A percentile compares a stretch with the other conserved stretches of the same genome.
Evolutionary conservation across 2,329 filamentous ascomycete genomes (phyloP).

Genomic region (Colletotrichum neosansevieriae): DNA sequence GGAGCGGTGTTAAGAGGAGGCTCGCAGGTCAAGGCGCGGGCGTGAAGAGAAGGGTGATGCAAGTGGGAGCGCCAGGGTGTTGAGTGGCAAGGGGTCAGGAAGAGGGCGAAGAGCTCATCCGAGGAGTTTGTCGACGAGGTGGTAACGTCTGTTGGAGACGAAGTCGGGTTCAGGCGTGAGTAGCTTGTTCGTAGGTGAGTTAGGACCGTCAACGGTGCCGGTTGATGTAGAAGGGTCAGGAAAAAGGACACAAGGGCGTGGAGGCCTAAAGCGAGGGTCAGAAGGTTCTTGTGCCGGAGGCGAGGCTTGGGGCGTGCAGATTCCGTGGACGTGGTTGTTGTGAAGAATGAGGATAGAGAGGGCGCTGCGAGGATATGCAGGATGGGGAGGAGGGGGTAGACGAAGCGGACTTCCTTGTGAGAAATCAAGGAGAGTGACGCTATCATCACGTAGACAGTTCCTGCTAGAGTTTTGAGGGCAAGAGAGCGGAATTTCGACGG

Average conservation of each 20-base stretch:
- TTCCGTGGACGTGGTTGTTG: slow-evolving; percentile 48
- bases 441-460: slow-evolving; percentile 70
- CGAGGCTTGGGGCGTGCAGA: slow-evolving; percentile 45
- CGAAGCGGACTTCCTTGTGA: slow-evolving; percentile 98
- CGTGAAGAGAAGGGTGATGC: slow-evolving; percentile 78
- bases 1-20: slow-evolving; percentile 80
- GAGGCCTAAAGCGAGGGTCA: slow-evolving; percentile 68
- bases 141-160: slow-evolving; percentile 45
- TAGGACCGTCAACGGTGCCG: slow-evolving; percentile 81
- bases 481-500: slow-evolving; percentile 49
- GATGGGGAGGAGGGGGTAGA: slow-evolving; percentile 91
- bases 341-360: slow-evolving; percentile 74
- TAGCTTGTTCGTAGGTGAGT: slow-evolving; percentile 81
- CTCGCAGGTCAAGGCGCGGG: slow-evolving; percentile 90
- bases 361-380: slow-evolving; percentile 84
- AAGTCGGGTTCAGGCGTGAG: slow-evolving; percentile 64
- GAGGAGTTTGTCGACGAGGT: slow-evolving; percentile 47
- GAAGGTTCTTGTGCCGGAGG: slow-evolving; percentile 66
- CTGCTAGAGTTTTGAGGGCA: slow-evolving; percentile 61
- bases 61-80: slow-evolving; percentile 95
- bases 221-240: slow-evolving; percentile 81
- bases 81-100: slow-evolving; percentile 95
- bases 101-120: slow-evolving; percentile 74
- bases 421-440: slow-evolving; percentile 79
- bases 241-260: slow-evolving; percentile 82